Evolutionary conservation across 371 early-diverging fungal genomes (phyloP).

Genomic region (Chytridium lagenaria): DNA sequence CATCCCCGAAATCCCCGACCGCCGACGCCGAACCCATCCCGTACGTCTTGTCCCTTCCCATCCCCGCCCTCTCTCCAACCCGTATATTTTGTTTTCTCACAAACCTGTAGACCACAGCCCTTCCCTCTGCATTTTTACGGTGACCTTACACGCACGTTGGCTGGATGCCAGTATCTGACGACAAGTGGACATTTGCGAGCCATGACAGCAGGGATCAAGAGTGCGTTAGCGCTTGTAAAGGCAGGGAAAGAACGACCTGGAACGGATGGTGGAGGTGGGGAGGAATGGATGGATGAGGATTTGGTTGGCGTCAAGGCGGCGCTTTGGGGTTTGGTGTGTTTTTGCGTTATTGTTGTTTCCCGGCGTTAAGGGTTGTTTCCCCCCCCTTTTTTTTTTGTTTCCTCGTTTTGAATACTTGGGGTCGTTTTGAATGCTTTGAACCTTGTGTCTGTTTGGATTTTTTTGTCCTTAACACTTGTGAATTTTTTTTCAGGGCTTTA

Average conservation of each 20-base stretch:
- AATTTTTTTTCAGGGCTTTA: slow-evolving; percentile 63
- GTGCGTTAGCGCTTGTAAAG: background rate
- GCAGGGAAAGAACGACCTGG: no score
- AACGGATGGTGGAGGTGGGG: slow-evolving; percentile 20
- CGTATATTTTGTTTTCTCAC: background rate
- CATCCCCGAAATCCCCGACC: background rate
- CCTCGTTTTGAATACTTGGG: no score
- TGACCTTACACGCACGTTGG: slow-evolving; percentile 77
- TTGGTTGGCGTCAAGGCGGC: slow-evolving; percentile 65
- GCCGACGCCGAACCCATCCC: background rate
- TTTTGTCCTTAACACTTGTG: background rate
- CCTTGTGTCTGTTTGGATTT: background rate
- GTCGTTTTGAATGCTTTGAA: no score
- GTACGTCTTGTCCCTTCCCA: background rate
- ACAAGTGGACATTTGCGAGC: slow-evolving; percentile 70
- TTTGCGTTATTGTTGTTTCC: background rate
- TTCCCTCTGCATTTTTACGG: slow-evolving; percentile 84
- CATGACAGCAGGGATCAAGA: slow-evolving; percentile 54
- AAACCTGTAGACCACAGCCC: background rate
- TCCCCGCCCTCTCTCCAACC: background rate
- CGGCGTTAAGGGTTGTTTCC: no score
- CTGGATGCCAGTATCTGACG: slow-evolving; percentile 73
- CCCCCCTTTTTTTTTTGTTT: background rate
- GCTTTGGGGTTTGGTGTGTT: slow-evolving; percentile 72
- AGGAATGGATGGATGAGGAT: slow-evolving; percentile 51